phyloP scores from a whole-genome alignment of 2,329 filamentous ascomycete species.

The Pseudocercospora vitis region DNA sequence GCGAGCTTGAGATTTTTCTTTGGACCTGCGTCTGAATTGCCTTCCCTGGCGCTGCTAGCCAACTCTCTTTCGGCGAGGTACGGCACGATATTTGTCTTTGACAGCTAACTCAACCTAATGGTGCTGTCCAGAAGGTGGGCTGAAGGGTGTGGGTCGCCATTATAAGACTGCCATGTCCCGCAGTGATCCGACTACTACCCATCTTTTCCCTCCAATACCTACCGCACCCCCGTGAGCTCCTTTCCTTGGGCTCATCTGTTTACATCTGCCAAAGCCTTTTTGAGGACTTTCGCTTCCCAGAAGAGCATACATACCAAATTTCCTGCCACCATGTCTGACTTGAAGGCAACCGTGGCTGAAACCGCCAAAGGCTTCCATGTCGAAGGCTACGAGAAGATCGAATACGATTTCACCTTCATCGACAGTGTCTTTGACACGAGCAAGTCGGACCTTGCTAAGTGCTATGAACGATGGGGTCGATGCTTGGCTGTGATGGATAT shows the following conservation, averaged over 20 bases:
- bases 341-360: constrained; percentile 64
- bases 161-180: constrained; percentile 15
- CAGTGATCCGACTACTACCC: background rate
- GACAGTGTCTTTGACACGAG: constrained; percentile 64
- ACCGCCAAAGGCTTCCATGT: constrained; percentile 68
- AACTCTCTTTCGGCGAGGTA: constrained; percentile 14
- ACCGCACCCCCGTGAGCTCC: constrained; percentile 15
- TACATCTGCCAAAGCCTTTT: constrained; percentile 11
- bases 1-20: constrained; percentile 10
- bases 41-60: constrained; percentile 5
- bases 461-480: constrained; percentile 65
- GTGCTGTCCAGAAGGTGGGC: constrained; percentile 1
- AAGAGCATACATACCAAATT: background rate
- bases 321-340: constrained; percentile 61
- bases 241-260: constrained; percentile 13
- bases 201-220: constrained; percentile 4
- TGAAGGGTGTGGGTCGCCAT: background rate
- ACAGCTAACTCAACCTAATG: constrained; percentile 1
- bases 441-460: constrained; percentile 63
- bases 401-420: constrained; percentile 73
- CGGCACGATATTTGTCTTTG: constrained; percentile 11
- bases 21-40: constrained; percentile 15
- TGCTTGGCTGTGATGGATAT: constrained; percentile 68
- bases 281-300: constrained; percentile 8
- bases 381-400: constrained; percentile 72